Percentiles rank a stretch among this genome's conserved stretches.
Evolutionary conservation across 805 yeast genomes (phyloP).

Genomic region (Suhomyces sp.): DNA sequence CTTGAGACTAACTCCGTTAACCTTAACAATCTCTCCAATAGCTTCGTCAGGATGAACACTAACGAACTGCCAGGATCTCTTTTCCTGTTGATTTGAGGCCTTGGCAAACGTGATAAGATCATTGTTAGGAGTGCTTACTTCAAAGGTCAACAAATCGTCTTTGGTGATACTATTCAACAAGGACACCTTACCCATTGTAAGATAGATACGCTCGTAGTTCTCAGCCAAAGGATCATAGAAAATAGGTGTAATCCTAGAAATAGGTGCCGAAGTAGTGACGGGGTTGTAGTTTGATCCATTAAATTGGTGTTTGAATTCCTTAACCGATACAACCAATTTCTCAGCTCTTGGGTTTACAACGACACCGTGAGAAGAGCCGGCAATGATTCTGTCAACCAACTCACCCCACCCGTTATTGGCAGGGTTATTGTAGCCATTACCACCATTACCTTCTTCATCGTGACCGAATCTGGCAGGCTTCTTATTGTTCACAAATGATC

Average conservation of each 20-base stretch:
- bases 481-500: slow-evolving; percentile 56
- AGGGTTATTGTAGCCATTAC: not conserved
- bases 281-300: slow-evolving; percentile 16
- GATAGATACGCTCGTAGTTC: slow-evolving; percentile 57
- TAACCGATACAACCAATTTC: slow-evolving; percentile 62
- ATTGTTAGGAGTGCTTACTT: slow-evolving; percentile 51
- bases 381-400: slow-evolving; percentile 69
- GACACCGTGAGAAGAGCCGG: slow-evolving; percentile 71
- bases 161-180: slow-evolving; percentile 25
- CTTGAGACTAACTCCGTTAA: slow-evolving; percentile 52
- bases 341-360: slow-evolving; percentile 83
- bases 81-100: slow-evolving; percentile 58
- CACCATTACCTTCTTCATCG: slow-evolving; percentile 10
- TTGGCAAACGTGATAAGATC: slow-evolving; percentile 55
- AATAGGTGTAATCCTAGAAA: slow-evolving; percentile 62
- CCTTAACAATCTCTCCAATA: slow-evolving; percentile 66
- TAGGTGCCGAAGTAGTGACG: slow-evolving; percentile 45
- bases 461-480: slow-evolving; percentile 18
- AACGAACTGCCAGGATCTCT: slow-evolving; percentile 63
- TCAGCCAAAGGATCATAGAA: slow-evolving; percentile 62
- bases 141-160: slow-evolving; percentile 50
- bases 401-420: slow-evolving; percentile 86
- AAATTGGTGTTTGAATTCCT: slow-evolving; percentile 61
- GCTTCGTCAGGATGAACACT: slow-evolving; percentile 70
- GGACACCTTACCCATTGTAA: slow-evolving; percentile 52